Base-by-base conservation (phyloP, 106 monocot genomes). In the Chionographis japonica region DNA sequence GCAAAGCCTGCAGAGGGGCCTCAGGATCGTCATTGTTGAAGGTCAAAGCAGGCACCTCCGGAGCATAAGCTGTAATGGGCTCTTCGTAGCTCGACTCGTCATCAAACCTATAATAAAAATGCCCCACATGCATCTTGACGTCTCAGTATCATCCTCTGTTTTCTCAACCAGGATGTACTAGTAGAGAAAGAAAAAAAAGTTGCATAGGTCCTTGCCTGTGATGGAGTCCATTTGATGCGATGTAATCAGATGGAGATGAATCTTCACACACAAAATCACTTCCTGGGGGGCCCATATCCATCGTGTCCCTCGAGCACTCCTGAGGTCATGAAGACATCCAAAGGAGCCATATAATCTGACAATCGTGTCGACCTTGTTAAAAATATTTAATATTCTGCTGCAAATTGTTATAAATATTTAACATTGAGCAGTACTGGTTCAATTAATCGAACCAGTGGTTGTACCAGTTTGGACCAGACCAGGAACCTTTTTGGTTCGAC, bases 191-290 rank as follows among this genome's bases (percentile, higher is more conserved):
- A 16, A 35, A 46, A 39, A 39, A 42, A 17, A 9, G 4, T 35
- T 37, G 17, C 18, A 53, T 13, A 27, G 35, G 15, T 37, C 50
- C 36, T 61, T 40, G 75, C 86, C 72, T 78, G 39, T 19, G 46
- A n/a, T 73, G 69, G 54, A 62, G 64, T 54, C 74, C 57, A 70
- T 76, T 71, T 69, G 86, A 83, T 41, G 76, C 69, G 46, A 68
- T 70, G 40, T 69, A 53, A 68, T 79, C 71, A 57, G 79, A 81
- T 7, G 43, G 40, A 50, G 75, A 77, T 38, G 79, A 69, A 74
- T 71, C 62, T 38, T 85, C 85, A 75, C 62, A 75, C 51, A 65
- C 39, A 55, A 74, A 64, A 59, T 72, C 66, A 77, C 65, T 72
- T 68, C 39, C 85, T 39, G 60, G 43, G 51, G 51, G 60, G 37